Conservation (phyloP, 495 filamentous ascomycete genomes). For the Podospora pseudopauciseta region DNA sequence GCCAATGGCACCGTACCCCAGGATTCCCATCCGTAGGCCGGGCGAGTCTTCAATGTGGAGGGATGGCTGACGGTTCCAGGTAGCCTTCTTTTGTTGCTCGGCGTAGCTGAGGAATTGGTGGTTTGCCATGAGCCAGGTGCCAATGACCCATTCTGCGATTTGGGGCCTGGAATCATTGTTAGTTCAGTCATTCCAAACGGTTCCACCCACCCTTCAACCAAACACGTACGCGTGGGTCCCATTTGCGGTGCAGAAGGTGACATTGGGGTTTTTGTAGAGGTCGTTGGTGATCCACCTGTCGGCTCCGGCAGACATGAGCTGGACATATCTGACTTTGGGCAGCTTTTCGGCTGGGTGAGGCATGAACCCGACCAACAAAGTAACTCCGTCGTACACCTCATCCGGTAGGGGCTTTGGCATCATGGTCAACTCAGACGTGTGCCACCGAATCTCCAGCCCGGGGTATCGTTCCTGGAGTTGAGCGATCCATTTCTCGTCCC, state of each 20-base stretch:
- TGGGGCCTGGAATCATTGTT: conserved; percentile 29
- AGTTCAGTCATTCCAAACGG: not conserved
- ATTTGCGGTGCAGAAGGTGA: conserved; percentile 35
- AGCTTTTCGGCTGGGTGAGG: conserved; percentile 26
- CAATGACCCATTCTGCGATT: conserved; percentile 47
- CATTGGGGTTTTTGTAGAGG: conserved; percentile 27
- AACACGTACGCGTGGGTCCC: conserved; percentile 25
- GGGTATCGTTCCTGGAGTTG: conserved; percentile 24
- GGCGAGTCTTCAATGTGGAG: conserved; percentile 28
- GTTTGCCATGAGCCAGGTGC: conserved; percentile 34
- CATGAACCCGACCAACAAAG: conserved; percentile 22
- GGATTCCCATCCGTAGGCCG: conserved; percentile 37
- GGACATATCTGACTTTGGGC: conserved; percentile 32
- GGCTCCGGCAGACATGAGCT: conserved; percentile 32
- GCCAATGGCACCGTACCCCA: conserved; percentile 51
- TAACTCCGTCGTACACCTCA: conserved; percentile 30
- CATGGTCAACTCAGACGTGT: not conserved
- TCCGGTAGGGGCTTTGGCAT: not conserved
- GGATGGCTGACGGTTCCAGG: conserved; percentile 6
- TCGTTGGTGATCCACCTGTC: conserved; percentile 32
- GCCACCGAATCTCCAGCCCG: conserved; percentile 34
- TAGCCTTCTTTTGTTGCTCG: conserved; percentile 18
- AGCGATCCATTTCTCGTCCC: conserved; percentile 27
- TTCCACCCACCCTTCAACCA: not conserved
- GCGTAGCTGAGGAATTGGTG: conserved; percentile 32